These are phyloP conservation scores for Neoboletus magnificus DNA, from an alignment of 768 basidiomycete genomes.

Conservation along the genomic window DNA sequence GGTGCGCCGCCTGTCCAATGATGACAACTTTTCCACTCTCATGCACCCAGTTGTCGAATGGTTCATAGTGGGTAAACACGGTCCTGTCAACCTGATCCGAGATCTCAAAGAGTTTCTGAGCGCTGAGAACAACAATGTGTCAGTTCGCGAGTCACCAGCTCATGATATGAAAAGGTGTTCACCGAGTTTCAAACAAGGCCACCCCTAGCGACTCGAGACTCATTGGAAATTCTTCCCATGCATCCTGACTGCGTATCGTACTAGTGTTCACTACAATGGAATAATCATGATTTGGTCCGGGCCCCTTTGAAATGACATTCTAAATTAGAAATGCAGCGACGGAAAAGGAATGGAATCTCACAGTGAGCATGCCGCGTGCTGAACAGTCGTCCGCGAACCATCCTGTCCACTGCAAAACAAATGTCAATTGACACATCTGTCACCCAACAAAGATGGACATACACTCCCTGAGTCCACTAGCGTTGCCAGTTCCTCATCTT, in stretches of 20 bases:
- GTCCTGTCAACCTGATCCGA: slow-evolving; percentile 23
- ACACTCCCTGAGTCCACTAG: slow-evolving; percentile 13
- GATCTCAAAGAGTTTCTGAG: slow-evolving; percentile 19
- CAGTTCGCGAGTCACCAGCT: background rate
- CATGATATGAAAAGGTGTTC: background rate
- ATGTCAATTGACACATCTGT: background rate
- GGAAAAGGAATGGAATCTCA: background rate
- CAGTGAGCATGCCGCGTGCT: slow-evolving; percentile 15
- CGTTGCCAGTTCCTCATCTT: slow-evolving; percentile 16
- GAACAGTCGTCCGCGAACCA: slow-evolving; percentile 25
- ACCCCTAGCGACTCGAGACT: slow-evolving; percentile 10
- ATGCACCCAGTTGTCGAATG: slow-evolving; percentile 49
- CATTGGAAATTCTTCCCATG: slow-evolving; percentile 8
- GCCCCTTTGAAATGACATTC: slow-evolving; percentile 3
- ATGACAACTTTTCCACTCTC: slow-evolving; percentile 49
- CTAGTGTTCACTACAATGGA: slow-evolving; percentile 12
- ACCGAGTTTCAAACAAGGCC: slow-evolving; percentile 24
- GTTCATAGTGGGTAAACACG: slow-evolving; percentile 31
- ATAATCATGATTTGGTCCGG: slow-evolving; percentile 15
- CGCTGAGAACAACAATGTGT: background rate
- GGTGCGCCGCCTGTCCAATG: slow-evolving; percentile 59
- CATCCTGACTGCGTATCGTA: background rate
- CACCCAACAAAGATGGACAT: background rate
- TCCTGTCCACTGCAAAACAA: slow-evolving; percentile 12
- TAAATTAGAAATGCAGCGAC: background rate